phyloP scores from a whole-genome alignment of 148 eudicot genomes.

The Silene conica region DNA sequence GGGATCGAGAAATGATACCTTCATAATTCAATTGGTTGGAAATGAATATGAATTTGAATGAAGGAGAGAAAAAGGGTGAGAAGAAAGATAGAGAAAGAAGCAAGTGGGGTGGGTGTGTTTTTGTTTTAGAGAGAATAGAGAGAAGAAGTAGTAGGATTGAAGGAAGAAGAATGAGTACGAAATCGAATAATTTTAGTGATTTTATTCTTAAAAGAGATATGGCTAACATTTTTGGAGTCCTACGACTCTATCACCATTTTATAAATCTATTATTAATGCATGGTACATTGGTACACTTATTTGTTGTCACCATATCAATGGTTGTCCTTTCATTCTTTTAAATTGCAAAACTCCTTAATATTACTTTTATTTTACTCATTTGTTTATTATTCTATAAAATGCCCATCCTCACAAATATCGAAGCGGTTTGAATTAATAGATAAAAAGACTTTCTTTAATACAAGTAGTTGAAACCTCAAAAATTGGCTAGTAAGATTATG shows the following conservation, averaged over 20 bases:
- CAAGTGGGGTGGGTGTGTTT: slow-evolving; percentile 12
- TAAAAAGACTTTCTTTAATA: too few species aligned
- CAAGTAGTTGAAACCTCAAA: too few species aligned
- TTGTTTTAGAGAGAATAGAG: background rate
- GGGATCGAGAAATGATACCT: slow-evolving; percentile 18
- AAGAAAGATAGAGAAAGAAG: background rate
- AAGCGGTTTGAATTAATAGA: too few species aligned
- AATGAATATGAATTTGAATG: background rate
- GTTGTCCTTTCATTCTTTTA: too few species aligned
- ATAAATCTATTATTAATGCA: background rate
- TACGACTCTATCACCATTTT: background rate
- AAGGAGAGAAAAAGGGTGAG: background rate
- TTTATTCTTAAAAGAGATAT: slow-evolving; percentile 13
- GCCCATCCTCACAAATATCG: too few species aligned
- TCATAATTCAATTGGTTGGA: slow-evolving; percentile 11
- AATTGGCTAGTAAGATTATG: too few species aligned
- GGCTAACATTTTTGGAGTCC: slow-evolving; percentile 16
- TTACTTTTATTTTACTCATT: too few species aligned
- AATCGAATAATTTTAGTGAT: slow-evolving; percentile 17
- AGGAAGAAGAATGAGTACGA: slow-evolving; percentile 18
- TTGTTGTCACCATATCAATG: too few species aligned
- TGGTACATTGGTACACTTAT: too few species aligned
- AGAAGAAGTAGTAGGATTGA: background rate
- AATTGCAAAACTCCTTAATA: too few species aligned
- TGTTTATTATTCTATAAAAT: too few species aligned